phyloP scores from a whole-genome alignment of 1,139 yeast genomes.

The Pichia terricola region DNA sequence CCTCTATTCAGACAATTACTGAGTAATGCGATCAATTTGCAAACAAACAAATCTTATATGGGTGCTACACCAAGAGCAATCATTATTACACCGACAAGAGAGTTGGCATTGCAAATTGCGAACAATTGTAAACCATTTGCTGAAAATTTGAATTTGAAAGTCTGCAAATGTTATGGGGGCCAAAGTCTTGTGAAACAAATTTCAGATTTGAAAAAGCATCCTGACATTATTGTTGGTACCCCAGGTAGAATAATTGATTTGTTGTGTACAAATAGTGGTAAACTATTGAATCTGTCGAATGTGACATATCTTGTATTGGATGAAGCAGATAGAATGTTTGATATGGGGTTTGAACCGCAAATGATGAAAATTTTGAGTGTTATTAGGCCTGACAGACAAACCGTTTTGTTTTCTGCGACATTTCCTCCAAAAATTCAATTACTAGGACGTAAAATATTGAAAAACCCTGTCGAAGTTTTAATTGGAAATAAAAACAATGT shows the following conservation, averaged over 20 bases:
- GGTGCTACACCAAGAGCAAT: conserved; percentile 68
- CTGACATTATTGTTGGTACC: conserved; percentile 81
- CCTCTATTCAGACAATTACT: conserved; percentile 81
- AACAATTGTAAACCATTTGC: conserved; percentile 58
- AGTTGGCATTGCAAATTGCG: conserved; percentile 76
- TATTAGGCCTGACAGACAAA: conserved; percentile 80
- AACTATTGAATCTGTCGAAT: conserved; percentile 58
- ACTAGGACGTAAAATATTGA: conserved; percentile 56
- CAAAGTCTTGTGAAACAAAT: conserved; percentile 77
- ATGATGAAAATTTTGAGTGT: conserved; percentile 72
- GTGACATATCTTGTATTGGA: conserved; percentile 81
- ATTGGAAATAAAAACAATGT: conserved; percentile 82
- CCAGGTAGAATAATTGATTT: conserved; percentile 94
- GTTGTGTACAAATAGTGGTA: conserved; percentile 74
- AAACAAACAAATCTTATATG: conserved; percentile 10
- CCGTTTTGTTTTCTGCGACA: conserved; percentile 92
- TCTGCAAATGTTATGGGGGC: conserved; percentile 92
- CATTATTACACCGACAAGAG: conserved; percentile 87
- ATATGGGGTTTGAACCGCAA: conserved; percentile 97
- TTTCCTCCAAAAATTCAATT: conserved; percentile 75
- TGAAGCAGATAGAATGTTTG: conserved; percentile 97
- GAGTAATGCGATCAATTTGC: conserved; percentile 13
- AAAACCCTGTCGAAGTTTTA: conserved; percentile 61
- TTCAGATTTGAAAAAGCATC: conserved; percentile 67
- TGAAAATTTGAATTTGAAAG: conserved; percentile 37